Evolutionary conservation across 257 asterid species (phyloP).

Genomic region (Solanum sejunctum): DNA sequence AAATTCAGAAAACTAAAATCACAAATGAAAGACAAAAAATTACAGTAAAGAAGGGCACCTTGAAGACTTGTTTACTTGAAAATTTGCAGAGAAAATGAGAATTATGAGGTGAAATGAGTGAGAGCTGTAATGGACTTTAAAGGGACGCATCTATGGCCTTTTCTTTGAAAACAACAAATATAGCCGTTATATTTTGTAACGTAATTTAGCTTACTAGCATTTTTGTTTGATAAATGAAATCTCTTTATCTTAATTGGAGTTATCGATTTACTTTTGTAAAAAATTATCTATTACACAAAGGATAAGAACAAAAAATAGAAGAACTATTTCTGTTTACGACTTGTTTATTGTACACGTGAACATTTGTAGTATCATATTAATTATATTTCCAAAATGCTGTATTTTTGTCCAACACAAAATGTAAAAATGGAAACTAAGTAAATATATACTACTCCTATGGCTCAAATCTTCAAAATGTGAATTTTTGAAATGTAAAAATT

Average conservation of each 20-base stretch:
- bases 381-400: neutral
- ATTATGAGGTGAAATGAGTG: neutral
- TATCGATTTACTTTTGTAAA: neutral
- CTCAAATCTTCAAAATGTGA: neutral
- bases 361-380: neutral
- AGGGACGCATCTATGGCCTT: neutral
- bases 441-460: neutral
- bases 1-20: neutral
- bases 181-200: conserved; percentile 1
- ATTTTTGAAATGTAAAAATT: neutral
- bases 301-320: neutral
- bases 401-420: neutral
- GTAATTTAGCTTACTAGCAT: neutral
- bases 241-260: neutral
- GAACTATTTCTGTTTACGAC: neutral
- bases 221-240: neutral
- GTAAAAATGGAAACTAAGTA: neutral
- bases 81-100: neutral
- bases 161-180: neutral
- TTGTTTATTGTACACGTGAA: neutral
- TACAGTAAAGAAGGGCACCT: neutral
- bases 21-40: neutral
- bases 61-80: neutral
- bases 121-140: neutral
- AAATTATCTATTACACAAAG: neutral